These are phyloP conservation scores for Papiliotrema flavescens DNA, from an alignment of 1,284 basidiomycete species.

Conservation along the genomic window DNA sequence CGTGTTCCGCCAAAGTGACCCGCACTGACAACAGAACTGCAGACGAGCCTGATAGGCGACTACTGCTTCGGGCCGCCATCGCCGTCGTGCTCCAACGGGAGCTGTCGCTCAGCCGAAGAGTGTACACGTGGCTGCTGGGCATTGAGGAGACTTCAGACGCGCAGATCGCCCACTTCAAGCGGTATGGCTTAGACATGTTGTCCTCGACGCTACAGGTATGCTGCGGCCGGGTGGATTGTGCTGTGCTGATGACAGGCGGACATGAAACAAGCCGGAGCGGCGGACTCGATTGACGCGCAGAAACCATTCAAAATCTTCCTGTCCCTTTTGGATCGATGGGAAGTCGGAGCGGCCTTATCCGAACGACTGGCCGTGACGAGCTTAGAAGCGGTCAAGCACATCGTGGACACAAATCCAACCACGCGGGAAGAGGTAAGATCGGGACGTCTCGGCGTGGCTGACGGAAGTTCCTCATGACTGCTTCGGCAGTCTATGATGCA, in stretches of 20 bases:
- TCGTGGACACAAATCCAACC: neutral
- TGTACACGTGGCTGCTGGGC: slow-evolving; percentile 92
- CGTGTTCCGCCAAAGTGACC: neutral
- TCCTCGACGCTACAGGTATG: slow-evolving; percentile 2
- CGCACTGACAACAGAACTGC: slow-evolving; percentile 52
- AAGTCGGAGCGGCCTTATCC: slow-evolving; percentile 80
- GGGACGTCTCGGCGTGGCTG: slow-evolving; percentile 6
- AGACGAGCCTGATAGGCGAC: slow-evolving; percentile 56
- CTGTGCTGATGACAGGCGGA: slow-evolving; percentile 8
- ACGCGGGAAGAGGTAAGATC: slow-evolving; percentile 11
- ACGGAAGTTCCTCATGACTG: slow-evolving; percentile 71
- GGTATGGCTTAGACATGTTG: slow-evolving; percentile 62
- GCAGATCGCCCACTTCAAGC: slow-evolving; percentile 67
- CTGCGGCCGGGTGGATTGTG: neutral
- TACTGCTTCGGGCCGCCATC: slow-evolving; percentile 72
- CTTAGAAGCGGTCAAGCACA: slow-evolving; percentile 19
- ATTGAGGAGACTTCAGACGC: slow-evolving; percentile 67
- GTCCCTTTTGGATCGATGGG: slow-evolving; percentile 93
- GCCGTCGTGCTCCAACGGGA: slow-evolving; percentile 87
- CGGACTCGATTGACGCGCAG: slow-evolving; percentile 54
- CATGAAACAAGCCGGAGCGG: slow-evolving; percentile 6
- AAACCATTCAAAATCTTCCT: slow-evolving; percentile 93
- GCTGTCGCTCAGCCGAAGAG: slow-evolving; percentile 82
- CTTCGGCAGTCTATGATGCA: slow-evolving; percentile 85
- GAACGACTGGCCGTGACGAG: slow-evolving; percentile 74